These are phyloP conservation scores for Phylloporus sp. DNA, from an alignment of 768 basidiomycete genomes.

Conservation along the genomic window DNA sequence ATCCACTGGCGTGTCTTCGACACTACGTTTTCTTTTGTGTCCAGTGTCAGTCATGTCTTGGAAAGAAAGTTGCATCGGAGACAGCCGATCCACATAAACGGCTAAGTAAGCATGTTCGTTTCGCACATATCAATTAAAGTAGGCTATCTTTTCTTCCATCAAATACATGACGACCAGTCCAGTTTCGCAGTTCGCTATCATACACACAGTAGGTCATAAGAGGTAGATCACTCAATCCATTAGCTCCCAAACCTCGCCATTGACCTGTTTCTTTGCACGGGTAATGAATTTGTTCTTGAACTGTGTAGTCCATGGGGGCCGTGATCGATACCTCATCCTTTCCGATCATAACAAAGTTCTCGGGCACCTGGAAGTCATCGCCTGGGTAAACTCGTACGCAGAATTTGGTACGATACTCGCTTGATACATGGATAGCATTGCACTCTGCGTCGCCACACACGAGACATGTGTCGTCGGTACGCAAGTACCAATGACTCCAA, in stretches of 20 bases:
- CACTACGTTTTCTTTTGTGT: background rate
- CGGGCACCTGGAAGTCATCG: background rate
- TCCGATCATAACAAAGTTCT: background rate
- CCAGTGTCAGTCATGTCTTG: too few relatives aligned
- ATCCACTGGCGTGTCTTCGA: background rate
- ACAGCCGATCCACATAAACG: too few relatives aligned
- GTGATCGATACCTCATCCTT: background rate
- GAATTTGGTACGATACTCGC: background rate
- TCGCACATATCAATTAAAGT: too few relatives aligned
- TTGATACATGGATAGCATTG: background rate
- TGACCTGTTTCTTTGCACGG: background rate
- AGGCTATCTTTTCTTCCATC: too few relatives aligned
- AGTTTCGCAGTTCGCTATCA: too few relatives aligned
- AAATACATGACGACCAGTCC: too few relatives aligned
- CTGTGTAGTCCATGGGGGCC: background rate
- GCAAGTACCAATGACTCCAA: background rate
- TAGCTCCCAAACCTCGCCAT: background rate
- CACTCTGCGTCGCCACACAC: background rate
- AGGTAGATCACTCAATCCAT: background rate
- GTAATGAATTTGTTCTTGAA: background rate
- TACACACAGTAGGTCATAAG: too few relatives aligned
- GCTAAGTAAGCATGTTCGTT: too few relatives aligned
- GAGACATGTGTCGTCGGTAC: background rate
- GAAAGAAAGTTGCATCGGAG: too few relatives aligned
- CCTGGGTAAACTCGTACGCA: background rate